These are phyloP conservation scores for Cenchrus americanus DNA, from an alignment of 176 grass and related monocot species.

Conservation along the genomic window DNA sequence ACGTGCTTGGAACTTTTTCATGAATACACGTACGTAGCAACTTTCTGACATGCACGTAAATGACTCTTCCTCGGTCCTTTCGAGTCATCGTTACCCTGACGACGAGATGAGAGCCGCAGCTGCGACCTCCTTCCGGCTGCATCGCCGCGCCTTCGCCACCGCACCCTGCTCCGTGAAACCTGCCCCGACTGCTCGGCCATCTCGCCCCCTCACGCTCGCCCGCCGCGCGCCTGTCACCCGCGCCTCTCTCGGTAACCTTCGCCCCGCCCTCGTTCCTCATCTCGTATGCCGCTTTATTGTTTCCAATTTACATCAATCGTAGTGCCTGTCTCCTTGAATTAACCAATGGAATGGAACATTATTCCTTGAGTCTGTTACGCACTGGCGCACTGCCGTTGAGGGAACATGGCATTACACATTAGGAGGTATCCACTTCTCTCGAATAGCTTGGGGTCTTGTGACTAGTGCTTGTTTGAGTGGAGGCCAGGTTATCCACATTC, in stretches of 20 bases:
- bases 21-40: too few species aligned
- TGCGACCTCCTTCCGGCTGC: background rate
- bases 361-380: background rate
- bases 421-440: conserved; percentile 3
- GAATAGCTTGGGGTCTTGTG: background rate
- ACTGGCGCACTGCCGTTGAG: too few species aligned
- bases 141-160: background rate
- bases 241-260: conserved; percentile 39
- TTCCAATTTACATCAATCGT: background rate
- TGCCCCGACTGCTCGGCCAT: background rate
- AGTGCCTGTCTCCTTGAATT: background rate
- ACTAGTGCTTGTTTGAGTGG: background rate
- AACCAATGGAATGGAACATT: background rate
- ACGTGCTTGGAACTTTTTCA: too few species aligned
- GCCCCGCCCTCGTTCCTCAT: too few species aligned
- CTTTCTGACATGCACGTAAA: too few species aligned
- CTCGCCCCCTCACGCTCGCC: background rate
- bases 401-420: background rate
- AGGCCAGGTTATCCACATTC: background rate
- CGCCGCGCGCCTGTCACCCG: background rate
- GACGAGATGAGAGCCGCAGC: conserved; percentile 21
- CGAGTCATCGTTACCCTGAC: background rate
- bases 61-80: too few species aligned
- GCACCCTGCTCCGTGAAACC: background rate
- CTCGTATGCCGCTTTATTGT: background rate